Evolutionary conservation across 208 protist species (phyloP).

Genomic region (Acanthamoeba divionensis): DNA sequence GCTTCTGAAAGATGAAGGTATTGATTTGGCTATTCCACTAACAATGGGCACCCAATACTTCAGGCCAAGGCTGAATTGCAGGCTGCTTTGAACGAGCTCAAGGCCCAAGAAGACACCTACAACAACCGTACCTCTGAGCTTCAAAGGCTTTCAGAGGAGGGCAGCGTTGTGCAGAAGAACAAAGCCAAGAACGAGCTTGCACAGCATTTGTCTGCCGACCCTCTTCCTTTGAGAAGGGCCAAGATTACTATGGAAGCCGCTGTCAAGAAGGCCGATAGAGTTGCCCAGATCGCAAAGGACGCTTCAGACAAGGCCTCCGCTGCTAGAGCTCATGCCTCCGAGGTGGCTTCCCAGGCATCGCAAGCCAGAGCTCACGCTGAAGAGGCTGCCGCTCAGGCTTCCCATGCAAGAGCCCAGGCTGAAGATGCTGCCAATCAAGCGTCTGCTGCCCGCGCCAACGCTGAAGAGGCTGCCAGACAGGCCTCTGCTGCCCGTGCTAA

Average conservation of each 20-base stretch:
- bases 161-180: conserved; percentile 19
- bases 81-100: conserved; percentile 48
- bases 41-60: background rate
- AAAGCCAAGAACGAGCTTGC: conserved; percentile 59
- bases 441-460: no score
- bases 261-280: conserved; percentile 58
- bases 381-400: no score
- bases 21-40: no score
- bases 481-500: no score
- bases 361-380: no score
- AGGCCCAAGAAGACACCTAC: conserved; percentile 60
- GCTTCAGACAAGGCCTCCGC: conserved; percentile 24
- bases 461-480: no score
- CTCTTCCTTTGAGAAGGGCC: background rate
- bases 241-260: conserved; percentile 48
- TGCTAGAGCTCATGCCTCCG: background rate
- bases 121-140: conserved; percentile 34
- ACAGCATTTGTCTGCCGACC: background rate
- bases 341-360: background rate
- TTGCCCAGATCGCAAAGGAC: conserved; percentile 49
- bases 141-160: conserved; percentile 28
- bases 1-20: background rate
- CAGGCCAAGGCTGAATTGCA: conserved; percentile 36
- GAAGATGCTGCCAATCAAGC: no score
- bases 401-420: no score